phyloP scores from a whole-genome alignment of 129 eudicot genomes.

The Tagetes erecta region DNA sequence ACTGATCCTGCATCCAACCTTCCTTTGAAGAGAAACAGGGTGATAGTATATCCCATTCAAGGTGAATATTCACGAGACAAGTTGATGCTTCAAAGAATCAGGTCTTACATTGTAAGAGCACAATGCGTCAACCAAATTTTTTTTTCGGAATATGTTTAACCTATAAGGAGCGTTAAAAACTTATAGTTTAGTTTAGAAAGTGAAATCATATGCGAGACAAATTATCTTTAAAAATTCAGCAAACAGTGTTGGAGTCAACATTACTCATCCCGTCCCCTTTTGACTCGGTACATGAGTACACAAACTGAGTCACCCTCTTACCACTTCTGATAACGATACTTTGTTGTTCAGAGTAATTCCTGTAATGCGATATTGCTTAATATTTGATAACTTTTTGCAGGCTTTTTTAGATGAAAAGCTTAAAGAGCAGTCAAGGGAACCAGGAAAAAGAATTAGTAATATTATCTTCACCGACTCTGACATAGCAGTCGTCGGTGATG shows the following conservation, averaged over 20 bases:
- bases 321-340: too few relatives aligned
- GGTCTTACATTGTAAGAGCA: slow-evolving; percentile 98
- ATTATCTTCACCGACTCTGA: slow-evolving; percentile 87
- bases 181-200: neutral
- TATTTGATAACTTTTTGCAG: slow-evolving; percentile 41
- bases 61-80: slow-evolving; percentile 98
- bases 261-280: too few relatives aligned
- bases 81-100: slow-evolving; percentile 99
- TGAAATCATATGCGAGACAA: too few relatives aligned
- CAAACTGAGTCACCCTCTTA: too few relatives aligned
- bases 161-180: too few relatives aligned
- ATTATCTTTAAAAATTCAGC: too few relatives aligned
- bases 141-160: too few relatives aligned
- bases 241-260: too few relatives aligned
- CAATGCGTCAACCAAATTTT: slow-evolving; percentile 30
- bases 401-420: slow-evolving; percentile 67
- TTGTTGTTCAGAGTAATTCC: too few relatives aligned
- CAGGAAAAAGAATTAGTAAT: slow-evolving; percentile 43
- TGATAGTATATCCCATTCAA: slow-evolving; percentile 68
- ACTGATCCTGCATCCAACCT: slow-evolving; percentile 84
- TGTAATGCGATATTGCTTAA: slow-evolving; percentile 5
- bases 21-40: slow-evolving; percentile 63
- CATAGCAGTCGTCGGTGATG: slow-evolving; percentile 77
- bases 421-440: slow-evolving; percentile 37
- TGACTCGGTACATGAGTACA: too few relatives aligned